phyloP scores from a whole-genome alignment of 208 protist genomes.

The Crithidia bombi region DNA sequence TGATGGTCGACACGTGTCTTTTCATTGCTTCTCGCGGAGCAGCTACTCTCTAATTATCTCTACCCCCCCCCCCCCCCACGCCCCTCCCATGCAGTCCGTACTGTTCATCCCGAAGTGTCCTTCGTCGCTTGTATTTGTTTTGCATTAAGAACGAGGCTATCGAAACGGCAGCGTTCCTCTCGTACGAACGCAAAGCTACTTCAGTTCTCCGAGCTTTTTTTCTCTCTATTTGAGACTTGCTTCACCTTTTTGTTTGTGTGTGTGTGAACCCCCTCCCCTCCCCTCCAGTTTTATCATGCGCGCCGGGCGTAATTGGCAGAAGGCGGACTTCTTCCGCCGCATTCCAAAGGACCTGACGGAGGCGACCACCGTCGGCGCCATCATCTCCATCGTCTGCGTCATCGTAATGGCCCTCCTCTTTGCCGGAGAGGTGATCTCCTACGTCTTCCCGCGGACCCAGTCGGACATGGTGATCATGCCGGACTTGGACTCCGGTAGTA shows the following conservation, averaged over 20 bases:
- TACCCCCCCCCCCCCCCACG: too few species aligned
- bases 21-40: too few species aligned
- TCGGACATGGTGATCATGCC: slow-evolving; percentile 53
- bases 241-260: not conserved
- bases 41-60: too few species aligned
- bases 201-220: slow-evolving; percentile 4
- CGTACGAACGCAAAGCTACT: not conserved
- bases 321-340: slow-evolving; percentile 54
- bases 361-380: slow-evolving; percentile 46
- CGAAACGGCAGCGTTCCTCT: not conserved
- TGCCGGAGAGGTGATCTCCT: slow-evolving; percentile 47
- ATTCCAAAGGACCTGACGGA: slow-evolving; percentile 61
- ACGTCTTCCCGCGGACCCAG: slow-evolving; percentile 37
- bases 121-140: too few species aligned
- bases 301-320: slow-evolving; percentile 24
- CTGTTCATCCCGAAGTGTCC: too few species aligned
- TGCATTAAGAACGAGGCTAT: too few species aligned
- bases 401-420: slow-evolving; percentile 52
- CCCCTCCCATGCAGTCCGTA: too few species aligned
- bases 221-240: not conserved
- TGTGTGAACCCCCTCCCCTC: not conserved
- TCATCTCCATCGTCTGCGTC: slow-evolving; percentile 56
- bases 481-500: slow-evolving; percentile 23
- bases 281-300: slow-evolving; percentile 17
- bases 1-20: too few species aligned